These are phyloP conservation scores for Exophiala oligosperma DNA, from an alignment of 2,329 filamentous ascomycete species.

Conservation along the genomic window DNA sequence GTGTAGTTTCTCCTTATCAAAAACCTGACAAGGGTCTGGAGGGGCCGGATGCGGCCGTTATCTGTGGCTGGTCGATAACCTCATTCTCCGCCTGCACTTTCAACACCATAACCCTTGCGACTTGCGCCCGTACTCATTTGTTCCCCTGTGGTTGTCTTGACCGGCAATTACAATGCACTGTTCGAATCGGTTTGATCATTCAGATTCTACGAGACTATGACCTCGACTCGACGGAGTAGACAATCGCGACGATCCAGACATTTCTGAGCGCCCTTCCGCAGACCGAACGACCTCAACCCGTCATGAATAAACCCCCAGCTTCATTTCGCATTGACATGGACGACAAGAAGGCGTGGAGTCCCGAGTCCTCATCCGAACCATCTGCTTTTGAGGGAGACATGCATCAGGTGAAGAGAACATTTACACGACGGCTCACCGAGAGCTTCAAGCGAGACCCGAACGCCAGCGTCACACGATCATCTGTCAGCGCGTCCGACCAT, in stretches of 20 bases:
- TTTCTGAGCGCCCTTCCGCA: neutral
- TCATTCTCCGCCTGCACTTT: neutral
- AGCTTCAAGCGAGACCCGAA: conserved; percentile 35
- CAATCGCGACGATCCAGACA: neutral
- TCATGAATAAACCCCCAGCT: neutral
- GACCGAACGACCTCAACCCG: conserved; percentile 4
- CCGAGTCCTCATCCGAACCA: conserved; percentile 22
- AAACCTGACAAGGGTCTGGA: neutral
- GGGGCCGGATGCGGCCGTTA: neutral
- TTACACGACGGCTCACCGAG: conserved; percentile 29
- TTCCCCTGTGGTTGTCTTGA: neutral
- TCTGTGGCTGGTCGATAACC: neutral
- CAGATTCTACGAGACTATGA: neutral
- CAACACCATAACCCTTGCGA: neutral
- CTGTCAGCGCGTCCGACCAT: conserved; percentile 20
- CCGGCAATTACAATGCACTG: neutral
- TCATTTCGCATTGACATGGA: conserved; percentile 18
- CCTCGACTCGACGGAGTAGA: no score
- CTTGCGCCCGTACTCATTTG: neutral
- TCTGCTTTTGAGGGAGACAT: conserved; percentile 27
- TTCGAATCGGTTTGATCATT: neutral
- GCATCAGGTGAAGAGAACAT: conserved; percentile 18
- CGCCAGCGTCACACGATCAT: conserved; percentile 28
- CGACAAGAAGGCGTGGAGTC: conserved; percentile 26
- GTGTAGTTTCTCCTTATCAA: neutral